Base-by-base conservation (phyloP, 139 green algal species). In the Penium margaritaceum region DNA sequence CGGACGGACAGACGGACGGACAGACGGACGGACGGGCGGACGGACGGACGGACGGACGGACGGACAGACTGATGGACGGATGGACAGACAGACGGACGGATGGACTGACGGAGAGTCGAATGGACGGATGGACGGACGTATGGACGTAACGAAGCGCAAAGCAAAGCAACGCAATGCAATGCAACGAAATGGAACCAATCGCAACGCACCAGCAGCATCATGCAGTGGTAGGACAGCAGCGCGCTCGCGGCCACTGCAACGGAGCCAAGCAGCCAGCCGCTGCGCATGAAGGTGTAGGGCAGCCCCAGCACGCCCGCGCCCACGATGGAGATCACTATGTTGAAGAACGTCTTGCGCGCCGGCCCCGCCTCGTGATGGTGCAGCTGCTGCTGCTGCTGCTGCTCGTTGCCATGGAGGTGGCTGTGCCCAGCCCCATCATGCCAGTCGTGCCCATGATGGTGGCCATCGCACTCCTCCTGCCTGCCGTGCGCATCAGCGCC, bases 321-420 rank as follows among this genome's bases (percentile, higher is more conserved):
- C 34, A 88, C 57, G 29, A 88, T 81, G 14, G 67, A 79, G 58
- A 88, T 88, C 41, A 86, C 77, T 5, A 86, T 73, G 70, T 86
- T 87, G 84, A 84, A 21, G 6, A 81, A 38, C 34, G 68, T 72
- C 53, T 64, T 64, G 5, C 24, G 5, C 51, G 47, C 3, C 29
- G 39, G 32, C 39, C 63, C 30, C 29, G 21, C 39, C 7, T 64
- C 46, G 21, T 57, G 46, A 19, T 57, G 19, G 21, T 57, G 46
- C 46, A 24, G 46, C 46, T 57, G 46, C 46, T 21, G 46, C 46
- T 19, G 19, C 19, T 57, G 19, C 19, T 57, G 19, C 19, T 21
- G 19, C 19, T 21, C 21, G 46, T 19, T 21, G 19, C 19, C 46
- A 19, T 19, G 46, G 46, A 57, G 46, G 46, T 57, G 21, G 21